phyloP scores from a whole-genome alignment of 192 early-diverging fungal species.

The Backusella morwellensis region DNA sequence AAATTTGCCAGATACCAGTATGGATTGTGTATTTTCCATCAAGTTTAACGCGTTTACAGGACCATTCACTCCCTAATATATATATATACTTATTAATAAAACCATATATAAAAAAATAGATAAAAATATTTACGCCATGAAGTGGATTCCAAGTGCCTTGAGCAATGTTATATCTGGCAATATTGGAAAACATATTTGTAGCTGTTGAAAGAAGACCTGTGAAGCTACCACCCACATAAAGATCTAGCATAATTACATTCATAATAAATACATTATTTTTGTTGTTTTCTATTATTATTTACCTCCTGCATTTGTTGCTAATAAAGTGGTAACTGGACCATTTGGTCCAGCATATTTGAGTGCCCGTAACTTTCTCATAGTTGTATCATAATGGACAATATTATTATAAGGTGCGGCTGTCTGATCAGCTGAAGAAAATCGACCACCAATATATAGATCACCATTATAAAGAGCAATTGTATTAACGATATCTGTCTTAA shows the following conservation, averaged over 20 bases:
- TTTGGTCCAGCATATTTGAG: slow-evolving; percentile 10
- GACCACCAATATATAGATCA: slow-evolving; percentile 53
- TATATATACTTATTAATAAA: background rate
- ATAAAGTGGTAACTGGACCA: slow-evolving; percentile 15
- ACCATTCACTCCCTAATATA: slow-evolving; percentile 21
- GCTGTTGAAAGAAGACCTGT: background rate
- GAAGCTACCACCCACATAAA: slow-evolving; percentile 33
- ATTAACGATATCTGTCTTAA: slow-evolving; percentile 42
- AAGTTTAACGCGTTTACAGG: slow-evolving; percentile 19
- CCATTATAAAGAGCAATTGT: slow-evolving; percentile 33
- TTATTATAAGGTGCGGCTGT: slow-evolving; percentile 34
- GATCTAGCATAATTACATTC: background rate
- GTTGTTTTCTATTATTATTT: background rate
- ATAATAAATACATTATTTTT: background rate
- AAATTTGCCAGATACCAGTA: slow-evolving; percentile 20
- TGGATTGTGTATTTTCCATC: background rate
- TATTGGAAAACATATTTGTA: background rate
- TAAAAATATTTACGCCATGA: background rate
- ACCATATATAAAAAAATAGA: background rate
- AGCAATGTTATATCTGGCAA: slow-evolving; percentile 12
- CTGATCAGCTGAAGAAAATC: slow-evolving; percentile 41
- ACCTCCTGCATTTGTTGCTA: slow-evolving; percentile 10
- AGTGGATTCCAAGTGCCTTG: slow-evolving; percentile 6
- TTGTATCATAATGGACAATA: slow-evolving; percentile 55
- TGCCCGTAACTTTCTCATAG: background rate